Evolutionary conservation across 2,329 filamentous ascomycete genomes (phyloP).

Genomic region (Penicillium sclerotiorum): DNA sequence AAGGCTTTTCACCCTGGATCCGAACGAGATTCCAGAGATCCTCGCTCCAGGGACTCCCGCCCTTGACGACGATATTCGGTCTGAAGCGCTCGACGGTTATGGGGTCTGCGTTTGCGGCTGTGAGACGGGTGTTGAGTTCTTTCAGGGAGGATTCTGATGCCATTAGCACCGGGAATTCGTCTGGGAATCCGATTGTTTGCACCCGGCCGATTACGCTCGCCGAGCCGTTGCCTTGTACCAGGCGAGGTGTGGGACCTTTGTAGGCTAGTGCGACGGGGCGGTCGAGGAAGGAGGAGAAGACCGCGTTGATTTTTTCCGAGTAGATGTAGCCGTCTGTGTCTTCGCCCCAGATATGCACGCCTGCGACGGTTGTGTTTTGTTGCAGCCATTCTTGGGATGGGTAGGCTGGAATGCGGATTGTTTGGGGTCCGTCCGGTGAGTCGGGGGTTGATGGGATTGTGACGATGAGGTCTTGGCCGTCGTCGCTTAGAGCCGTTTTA

Average conservation of each 20-base stretch:
- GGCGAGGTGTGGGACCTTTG: constrained; percentile 61
- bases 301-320: constrained; percentile 51
- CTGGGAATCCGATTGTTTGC: constrained; percentile 61
- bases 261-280: constrained; percentile 61
- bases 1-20: constrained; percentile 22
- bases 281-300: constrained; percentile 60
- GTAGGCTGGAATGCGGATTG: constrained; percentile 58
- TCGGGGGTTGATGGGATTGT: constrained; percentile 38
- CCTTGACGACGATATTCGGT: constrained; percentile 64
- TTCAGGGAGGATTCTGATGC: constrained; percentile 58
- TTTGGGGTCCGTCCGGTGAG: not conserved
- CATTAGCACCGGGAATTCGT: constrained; percentile 61
- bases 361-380: constrained; percentile 52
- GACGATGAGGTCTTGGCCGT: constrained; percentile 49
- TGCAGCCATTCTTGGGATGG: constrained; percentile 58
- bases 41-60: constrained; percentile 61
- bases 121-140: constrained; percentile 61
- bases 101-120: constrained; percentile 41
- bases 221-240: constrained; percentile 59
- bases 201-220: constrained; percentile 56
- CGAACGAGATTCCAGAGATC: constrained; percentile 65
- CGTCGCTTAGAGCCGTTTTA: constrained; percentile 53
- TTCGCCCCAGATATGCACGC: constrained; percentile 62
- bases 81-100: constrained; percentile 65
- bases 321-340: constrained; percentile 62